phyloP scores from a whole-genome alignment of 106 monocot species.

The Iris macrosiphon region DNA sequence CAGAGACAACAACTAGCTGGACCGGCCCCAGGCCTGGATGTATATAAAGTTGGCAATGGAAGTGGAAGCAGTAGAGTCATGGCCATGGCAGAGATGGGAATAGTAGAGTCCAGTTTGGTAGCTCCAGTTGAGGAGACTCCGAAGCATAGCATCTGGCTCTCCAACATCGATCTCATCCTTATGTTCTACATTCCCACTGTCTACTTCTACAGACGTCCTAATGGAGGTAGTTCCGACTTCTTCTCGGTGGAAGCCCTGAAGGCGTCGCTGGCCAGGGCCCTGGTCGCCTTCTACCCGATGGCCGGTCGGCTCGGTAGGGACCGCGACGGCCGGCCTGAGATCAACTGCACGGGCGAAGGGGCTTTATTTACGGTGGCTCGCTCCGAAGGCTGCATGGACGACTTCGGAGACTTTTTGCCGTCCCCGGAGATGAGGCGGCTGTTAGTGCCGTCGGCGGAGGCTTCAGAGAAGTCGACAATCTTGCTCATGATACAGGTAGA shows the following conservation, averaged over 20 bases:
- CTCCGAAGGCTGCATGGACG: constrained; percentile 15
- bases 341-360: constrained; percentile 40
- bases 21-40: too few species aligned
- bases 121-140: constrained; percentile 13
- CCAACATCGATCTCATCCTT: constrained; percentile 5
- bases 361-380: constrained; percentile 29
- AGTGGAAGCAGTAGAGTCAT: too few species aligned
- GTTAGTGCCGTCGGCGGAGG: constrained; percentile 2
- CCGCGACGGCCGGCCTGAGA: constrained; percentile 20
- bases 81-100: too few species aligned
- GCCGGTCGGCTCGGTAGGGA: constrained; percentile 29
- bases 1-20: too few species aligned
- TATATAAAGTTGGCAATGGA: too few species aligned
- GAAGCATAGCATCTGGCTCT: constrained; percentile 15
- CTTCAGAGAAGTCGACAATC: neutral
- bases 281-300: constrained; percentile 32
- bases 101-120: constrained; percentile 13
- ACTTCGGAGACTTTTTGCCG: constrained; percentile 31
- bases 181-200: constrained; percentile 11
- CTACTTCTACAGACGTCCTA: constrained; percentile 17
- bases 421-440: constrained; percentile 15
- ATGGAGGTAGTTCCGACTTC: constrained; percentile 10
- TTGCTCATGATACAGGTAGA: constrained; percentile 9
- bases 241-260: constrained; percentile 15
- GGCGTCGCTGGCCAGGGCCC: constrained; percentile 16